These are phyloP conservation scores for Eragrostis nindensis DNA, from an alignment of 176 grass and related monocot genomes.

Conservation along the genomic window DNA sequence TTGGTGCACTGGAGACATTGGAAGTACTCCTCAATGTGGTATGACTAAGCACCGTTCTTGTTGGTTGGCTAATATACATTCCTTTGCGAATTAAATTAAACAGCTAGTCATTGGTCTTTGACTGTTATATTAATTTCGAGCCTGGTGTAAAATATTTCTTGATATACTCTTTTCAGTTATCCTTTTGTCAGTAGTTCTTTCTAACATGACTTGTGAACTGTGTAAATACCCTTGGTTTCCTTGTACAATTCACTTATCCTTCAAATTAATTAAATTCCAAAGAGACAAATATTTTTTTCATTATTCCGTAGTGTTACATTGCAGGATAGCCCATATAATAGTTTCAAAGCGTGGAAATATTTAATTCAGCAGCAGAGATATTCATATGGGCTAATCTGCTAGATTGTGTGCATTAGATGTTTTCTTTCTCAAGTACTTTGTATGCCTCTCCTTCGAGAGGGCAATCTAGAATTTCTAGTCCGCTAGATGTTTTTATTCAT, in stretches of 20 bases:
- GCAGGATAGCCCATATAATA: neutral
- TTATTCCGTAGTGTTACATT: neutral
- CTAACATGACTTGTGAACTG: neutral
- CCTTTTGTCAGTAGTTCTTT: neutral
- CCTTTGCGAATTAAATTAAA: neutral
- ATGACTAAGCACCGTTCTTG: slow-evolving; percentile 25
- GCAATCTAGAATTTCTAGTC: too few species aligned
- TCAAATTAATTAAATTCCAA: neutral
- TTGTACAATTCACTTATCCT: neutral
- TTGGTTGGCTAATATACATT: neutral
- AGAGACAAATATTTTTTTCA: neutral
- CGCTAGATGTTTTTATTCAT: too few species aligned
- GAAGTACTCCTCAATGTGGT: slow-evolving; percentile 62
- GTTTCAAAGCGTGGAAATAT: neutral
- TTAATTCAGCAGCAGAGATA: neutral
- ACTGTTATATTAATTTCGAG: neutral
- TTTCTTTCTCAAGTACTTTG: neutral
- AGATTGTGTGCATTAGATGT: neutral
- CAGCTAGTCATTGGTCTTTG: neutral
- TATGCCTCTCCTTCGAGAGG: too few species aligned
- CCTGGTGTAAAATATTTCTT: neutral
- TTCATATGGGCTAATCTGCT: too few species aligned
- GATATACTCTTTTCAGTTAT: neutral
- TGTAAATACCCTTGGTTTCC: neutral
- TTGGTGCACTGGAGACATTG: slow-evolving; percentile 59